Base-by-base conservation (phyloP, 1,284 basidiomycete genomes). In the Apiotrichum porosum region DNA sequence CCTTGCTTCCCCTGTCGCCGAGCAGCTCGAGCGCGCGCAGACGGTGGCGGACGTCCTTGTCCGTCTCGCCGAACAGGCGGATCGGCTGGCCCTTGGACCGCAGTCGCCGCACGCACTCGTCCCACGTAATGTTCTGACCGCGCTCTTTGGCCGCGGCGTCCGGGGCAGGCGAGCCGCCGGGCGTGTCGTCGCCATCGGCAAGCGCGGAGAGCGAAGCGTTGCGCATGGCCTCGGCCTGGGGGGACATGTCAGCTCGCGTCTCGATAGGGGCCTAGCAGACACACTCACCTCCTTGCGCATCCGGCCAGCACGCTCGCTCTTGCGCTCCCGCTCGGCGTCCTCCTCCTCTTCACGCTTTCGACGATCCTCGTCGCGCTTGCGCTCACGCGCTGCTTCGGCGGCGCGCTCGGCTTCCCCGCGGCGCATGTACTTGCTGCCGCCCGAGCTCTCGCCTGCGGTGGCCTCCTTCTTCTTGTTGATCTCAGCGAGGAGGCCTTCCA, bases 31-130 rank as follows among this genome's bases (percentile, higher is more conserved):
- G 76, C 0, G 94, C 92, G 47, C 94, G 83, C 21, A 99, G 73
- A 15, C 95, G 83, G 21, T 97, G 74, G 33, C 92, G 78, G 9
- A 94, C 80, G 40, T 97, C 95, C 72, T 90, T 89, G 75, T 98
- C 94, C 0, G 85, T 83, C 71, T 99, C 95, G 35, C 85, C 95
- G 66, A 99, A 99, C 3, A 98, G 77, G 9, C 91, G 82, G 54
- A 98, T 88, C 3, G 95, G 95, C 67, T 98, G 90, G 22, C 88
- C 89, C 68, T 94, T 94, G 22, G 81, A 78, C 31, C 95, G 84
- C 22, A 99, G 80, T 13, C 95, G 82, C 8, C 87, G 83, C 44
- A 93, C 78, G 22, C 88, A 90, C 66, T 99, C 95, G 52, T 92
- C 87, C 49, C 91, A 88, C 2, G 93, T 90, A 42, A 97, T 87